Percentiles rank a stretch among this genome's conserved stretches.
phyloP scores from a whole-genome alignment of 257 asterid genomes.

The Echites panduratus region DNA sequence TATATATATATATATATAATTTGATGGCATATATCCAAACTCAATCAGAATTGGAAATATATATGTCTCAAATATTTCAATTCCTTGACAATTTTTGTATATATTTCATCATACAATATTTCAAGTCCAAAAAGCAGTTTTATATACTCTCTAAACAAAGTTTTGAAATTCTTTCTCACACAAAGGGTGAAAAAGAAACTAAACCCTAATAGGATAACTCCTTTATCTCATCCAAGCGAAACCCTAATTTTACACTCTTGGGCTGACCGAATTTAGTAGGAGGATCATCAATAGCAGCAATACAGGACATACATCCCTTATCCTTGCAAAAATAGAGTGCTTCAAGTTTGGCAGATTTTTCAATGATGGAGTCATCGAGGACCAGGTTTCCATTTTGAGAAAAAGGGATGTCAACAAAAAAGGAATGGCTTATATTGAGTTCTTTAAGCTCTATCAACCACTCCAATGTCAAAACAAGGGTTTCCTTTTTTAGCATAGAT shows the following conservation, averaged over 20 bases:
- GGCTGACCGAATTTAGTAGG: background rate
- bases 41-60: too few relatives aligned
- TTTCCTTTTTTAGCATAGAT: background rate
- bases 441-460: background rate
- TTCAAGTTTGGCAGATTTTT: background rate
- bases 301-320: background rate
- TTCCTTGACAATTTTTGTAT: too few relatives aligned
- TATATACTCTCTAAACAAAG: background rate
- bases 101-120: too few relatives aligned
- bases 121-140: too few relatives aligned
- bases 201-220: background rate
- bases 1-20: too few relatives aligned
- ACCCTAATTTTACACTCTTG: background rate
- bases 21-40: too few relatives aligned
- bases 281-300: background rate
- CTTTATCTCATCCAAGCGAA: background rate
- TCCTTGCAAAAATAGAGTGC: background rate
- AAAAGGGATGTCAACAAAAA: background rate
- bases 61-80: too few relatives aligned
- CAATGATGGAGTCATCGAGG: background rate
- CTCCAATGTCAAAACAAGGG: background rate
- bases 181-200: background rate
- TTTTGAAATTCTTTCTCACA: too few relatives aligned
- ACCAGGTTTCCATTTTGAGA: background rate
- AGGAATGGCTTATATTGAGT: background rate